Base-by-base conservation (phyloP, 257 asterid species). In the Striga asiatica region DNA sequence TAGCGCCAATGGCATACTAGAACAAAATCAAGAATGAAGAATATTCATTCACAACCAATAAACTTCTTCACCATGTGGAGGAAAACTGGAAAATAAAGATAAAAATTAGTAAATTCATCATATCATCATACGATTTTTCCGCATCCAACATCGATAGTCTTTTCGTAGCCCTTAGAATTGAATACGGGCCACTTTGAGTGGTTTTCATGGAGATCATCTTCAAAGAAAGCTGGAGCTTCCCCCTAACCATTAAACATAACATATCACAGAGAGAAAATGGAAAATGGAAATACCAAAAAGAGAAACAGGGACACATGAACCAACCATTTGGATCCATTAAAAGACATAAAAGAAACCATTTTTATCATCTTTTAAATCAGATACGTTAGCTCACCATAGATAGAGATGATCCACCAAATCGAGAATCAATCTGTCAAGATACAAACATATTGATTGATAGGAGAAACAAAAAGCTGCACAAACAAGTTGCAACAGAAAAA, bases 151-250 rank as follows among this genome's bases (percentile, higher is more conserved):
- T 50, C 37, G 56, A 64, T 62, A 56, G 78, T 66, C 2, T 78
- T 60, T 57, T 74, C 70, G 32, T 32, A 54, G 60, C 60, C 81
- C 54, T 74, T 68, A 3, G 69, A 45, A 23, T 77, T 76, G 22
- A 62, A 67, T 46, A 64, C 68, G 61, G 65, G 23, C 52, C 75
- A 81, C 39, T 62, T 71, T 23, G 72, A 42, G 58, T 8, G 16
- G 24, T 68, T 68, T 5, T 62, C 75, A 20, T 46, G 64, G n/a
- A 71, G 66, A 74, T 76, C 79, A 39, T 76, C 81, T 39, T 65
- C 71, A 49, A 80, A 29, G 68, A 83, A 73, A 51, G 77, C 85
- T 61, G 85, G 83, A 66, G 85, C 93, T 70, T 78, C 80, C 20
- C 93, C 88, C 93, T 83, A 64, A 54, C 46, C 39, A 68, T 32